Evolutionary conservation across 768 basidiomycete genomes (phyloP).

Genomic region (Psilocybe sp.): DNA sequence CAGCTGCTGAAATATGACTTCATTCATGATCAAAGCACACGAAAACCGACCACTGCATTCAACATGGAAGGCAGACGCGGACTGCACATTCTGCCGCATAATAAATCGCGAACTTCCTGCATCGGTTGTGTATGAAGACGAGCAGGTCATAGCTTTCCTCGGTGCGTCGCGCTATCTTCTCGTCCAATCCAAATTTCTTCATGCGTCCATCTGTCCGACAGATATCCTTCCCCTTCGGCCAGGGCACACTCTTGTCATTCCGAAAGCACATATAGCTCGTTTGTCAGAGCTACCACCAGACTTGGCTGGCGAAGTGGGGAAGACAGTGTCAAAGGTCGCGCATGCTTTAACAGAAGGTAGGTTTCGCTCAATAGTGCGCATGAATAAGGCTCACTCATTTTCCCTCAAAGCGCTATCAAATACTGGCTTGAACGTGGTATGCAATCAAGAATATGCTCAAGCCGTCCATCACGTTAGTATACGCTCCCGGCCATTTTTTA

Average conservation of each 20-base stretch:
- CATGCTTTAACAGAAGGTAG: conserved; percentile 61
- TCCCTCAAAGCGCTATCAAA: conserved; percentile 49
- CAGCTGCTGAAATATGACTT: conserved; percentile 53
- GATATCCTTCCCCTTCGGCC: conserved; percentile 67
- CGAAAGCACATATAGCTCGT: conserved; percentile 58
- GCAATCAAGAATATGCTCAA: conserved; percentile 81
- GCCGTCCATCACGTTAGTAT: conserved; percentile 68
- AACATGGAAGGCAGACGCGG: conserved; percentile 47
- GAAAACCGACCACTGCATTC: conserved; percentile 39
- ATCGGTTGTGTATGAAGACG: conserved; percentile 56
- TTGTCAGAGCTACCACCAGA: conserved; percentile 65
- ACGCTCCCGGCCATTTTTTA: not conserved
- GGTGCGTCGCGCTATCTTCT: conserved; percentile 32
- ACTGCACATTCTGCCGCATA: conserved; percentile 68
- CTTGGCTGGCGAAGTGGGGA: conserved; percentile 55
- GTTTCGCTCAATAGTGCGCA: conserved; percentile 2
- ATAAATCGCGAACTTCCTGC: conserved; percentile 46
- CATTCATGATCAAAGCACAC: conserved; percentile 69
- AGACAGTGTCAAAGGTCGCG: conserved; percentile 59
- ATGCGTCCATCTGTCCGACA: conserved; percentile 17
- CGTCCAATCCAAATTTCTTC: not conserved
- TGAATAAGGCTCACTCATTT: not conserved
- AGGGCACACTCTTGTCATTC: conserved; percentile 71
- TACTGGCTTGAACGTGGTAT: conserved; percentile 71
- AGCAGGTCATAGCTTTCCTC: conserved; percentile 62